Evolutionary conservation across 352 stramenopile species (phyloP), one percentile per base, ranked within the genome.

Genomic region (Globisporangium nagaii): DNA sequence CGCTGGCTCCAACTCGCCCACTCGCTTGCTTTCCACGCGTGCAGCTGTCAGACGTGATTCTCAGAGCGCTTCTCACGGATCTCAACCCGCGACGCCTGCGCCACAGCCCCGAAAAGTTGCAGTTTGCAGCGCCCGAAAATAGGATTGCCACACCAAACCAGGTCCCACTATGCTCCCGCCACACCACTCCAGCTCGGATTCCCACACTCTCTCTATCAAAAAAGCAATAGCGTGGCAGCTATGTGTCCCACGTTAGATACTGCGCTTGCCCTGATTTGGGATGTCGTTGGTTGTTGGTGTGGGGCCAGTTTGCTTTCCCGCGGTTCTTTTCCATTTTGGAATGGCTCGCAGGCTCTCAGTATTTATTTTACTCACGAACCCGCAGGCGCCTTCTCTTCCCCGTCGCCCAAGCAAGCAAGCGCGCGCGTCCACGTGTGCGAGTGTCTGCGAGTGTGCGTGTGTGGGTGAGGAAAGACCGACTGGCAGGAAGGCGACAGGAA

Each of bases 301-400:
- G 35, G 24, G 48, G 48, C 48, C 48, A 55, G 48, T 55, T 55
- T 58, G n/a, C n/a, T n/a, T 36, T 20, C 35, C 15, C 35, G 22
- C 25, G 25, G 48, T 55, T 53, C 46, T 42, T 53, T 53, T 53
- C 46, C 46, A 43, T 53, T 46, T 55, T 25, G 48, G 45, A 44
- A 19, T 41, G 30, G 15, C 15, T 43, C n/a, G 9, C n/a, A 17
- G n/a, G 15, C 48, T 11, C 42, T 64, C 65, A 73, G 65, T 73
- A 73, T 67, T 67, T 73, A 70, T 60, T 71, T 66, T 73, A 51
- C 65, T 73, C 65, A 60, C 61, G 45, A 42, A 50, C 46, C 49
- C 45, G 36, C 47, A 58, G 37, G 11, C 48, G 24, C 25, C 48
- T 42, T 55, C 34, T 28, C 35, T 35, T 12, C 22, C 24, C 8